Evolutionary conservation across 2,329 filamentous ascomycete species (phyloP).

Genomic region (Aotearoamyces nothofagi): DNA sequence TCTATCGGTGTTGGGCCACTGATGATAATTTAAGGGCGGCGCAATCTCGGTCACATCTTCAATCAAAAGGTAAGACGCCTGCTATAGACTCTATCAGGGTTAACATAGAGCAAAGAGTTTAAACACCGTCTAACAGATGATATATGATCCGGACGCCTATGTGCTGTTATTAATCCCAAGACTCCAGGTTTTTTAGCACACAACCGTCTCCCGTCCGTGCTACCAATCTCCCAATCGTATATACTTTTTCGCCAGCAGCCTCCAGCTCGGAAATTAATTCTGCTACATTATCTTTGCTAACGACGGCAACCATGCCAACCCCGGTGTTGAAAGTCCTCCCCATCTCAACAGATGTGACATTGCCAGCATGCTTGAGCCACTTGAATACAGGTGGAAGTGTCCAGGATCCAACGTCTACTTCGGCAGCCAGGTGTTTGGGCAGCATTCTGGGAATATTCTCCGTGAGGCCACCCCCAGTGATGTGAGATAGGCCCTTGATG

Average conservation of each 20-base stretch:
- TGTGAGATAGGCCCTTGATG: conserved; percentile 89
- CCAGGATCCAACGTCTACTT: conserved; percentile 69
- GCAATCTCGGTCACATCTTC: no score
- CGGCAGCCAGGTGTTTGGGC: conserved; percentile 59
- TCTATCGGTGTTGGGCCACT: no score
- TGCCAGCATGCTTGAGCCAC: conserved; percentile 66
- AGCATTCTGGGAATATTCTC: conserved; percentile 96
- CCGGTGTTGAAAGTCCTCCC: conserved; percentile 90
- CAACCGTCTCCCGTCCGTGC: conserved; percentile 42
- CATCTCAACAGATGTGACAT: conserved; percentile 66
- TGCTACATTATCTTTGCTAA: conserved; percentile 47
- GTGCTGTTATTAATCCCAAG: conserved; percentile 19
- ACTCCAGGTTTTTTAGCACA: conserved; percentile 39
- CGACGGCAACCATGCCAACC: conserved; percentile 83
- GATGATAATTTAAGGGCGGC: no score
- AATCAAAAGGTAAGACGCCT: no score
- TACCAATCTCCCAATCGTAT: conserved; percentile 57
- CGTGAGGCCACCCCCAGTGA: conserved; percentile 82
- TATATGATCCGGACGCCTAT: no score
- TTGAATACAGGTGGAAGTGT: conserved; percentile 62
- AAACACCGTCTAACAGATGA: no score
- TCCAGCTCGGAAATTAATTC: conserved; percentile 45
- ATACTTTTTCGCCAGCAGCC: conserved; percentile 61
- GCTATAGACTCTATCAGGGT: no score
- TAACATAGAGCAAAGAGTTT: no score